phyloP scores from a whole-genome alignment of 768 basidiomycete genomes.

The Mrakia blollopis region DNA sequence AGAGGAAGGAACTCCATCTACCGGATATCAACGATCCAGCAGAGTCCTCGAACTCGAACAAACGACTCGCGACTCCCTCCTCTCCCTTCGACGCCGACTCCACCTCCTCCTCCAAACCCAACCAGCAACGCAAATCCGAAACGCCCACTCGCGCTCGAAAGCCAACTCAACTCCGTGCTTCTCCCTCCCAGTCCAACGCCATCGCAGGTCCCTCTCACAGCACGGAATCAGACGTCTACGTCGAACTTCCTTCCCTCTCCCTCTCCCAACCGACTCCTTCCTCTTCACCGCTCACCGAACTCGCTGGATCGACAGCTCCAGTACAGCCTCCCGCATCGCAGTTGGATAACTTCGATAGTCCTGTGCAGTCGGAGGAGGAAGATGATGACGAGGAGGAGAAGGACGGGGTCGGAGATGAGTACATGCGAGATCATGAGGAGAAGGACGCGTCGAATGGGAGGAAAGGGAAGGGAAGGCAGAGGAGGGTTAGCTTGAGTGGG shows the following conservation, averaged over 20 bases:
- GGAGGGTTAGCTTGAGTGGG: not conserved
- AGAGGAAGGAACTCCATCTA: constrained; percentile 4
- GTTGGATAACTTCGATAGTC: not conserved
- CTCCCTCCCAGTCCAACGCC: not conserved
- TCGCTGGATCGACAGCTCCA: not conserved
- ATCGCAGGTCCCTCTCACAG: not conserved
- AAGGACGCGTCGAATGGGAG: not conserved
- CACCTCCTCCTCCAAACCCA: not conserved
- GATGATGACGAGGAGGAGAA: not conserved
- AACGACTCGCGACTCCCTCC: constrained; percentile 1
- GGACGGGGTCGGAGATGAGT: too few species aligned
- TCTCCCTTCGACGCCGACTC: constrained; percentile 2
- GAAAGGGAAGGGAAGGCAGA: constrained; percentile 10
- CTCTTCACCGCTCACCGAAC: not conserved
- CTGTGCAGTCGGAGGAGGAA: not conserved
- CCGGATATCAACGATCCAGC: constrained; percentile 2
- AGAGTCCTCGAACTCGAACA: not conserved
- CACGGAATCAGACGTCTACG: not conserved
- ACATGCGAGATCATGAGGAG: not conserved
- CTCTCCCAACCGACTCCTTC: constrained; percentile 1
- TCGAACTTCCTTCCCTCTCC: not conserved
- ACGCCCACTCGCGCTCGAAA: not conserved
- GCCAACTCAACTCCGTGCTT: too few species aligned
- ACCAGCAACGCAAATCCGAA: not conserved
- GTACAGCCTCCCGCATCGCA: not conserved